Conservation (phyloP, 495 filamentous ascomycete species). For the Durotheca rogersii region DNA sequence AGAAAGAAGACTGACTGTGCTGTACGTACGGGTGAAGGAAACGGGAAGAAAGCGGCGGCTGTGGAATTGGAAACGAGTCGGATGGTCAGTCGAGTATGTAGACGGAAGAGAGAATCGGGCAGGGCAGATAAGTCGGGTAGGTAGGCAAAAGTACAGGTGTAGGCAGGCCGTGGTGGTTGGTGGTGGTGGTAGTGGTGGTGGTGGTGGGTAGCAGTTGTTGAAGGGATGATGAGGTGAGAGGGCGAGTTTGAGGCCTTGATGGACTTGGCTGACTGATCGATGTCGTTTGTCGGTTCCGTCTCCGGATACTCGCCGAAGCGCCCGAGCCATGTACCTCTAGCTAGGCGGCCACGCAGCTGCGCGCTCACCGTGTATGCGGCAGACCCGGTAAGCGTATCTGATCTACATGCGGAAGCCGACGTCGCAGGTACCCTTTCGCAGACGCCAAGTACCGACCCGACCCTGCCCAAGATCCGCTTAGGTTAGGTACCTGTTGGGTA, state of each 20-base stretch:
- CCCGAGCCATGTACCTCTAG: background rate
- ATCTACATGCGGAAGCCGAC: too few species aligned
- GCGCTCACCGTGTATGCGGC: too few species aligned
- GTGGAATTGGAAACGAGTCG: background rate
- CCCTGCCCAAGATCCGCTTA: too few species aligned
- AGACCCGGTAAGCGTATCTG: too few species aligned
- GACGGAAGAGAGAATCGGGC: background rate
- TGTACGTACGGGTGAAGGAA: conserved; percentile 18
- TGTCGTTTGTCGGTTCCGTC: conserved; percentile 20
- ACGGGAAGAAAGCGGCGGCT: conserved; percentile 1
- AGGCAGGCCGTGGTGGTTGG: too few species aligned
- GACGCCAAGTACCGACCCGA: too few species aligned
- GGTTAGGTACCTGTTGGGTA: background rate
- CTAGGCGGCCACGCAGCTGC: background rate
- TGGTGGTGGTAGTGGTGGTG: too few species aligned
- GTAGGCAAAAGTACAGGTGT: too few species aligned
- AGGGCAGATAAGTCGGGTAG: too few species aligned
- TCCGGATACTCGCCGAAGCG: background rate
- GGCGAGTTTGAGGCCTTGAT: too few species aligned
- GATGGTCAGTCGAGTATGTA: too few species aligned
- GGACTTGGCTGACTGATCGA: conserved; percentile 13
- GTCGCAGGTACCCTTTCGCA: background rate
- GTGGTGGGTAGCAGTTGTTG: too few species aligned
- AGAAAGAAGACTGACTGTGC: conserved; percentile 13
- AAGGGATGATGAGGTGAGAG: conserved; percentile 14